phyloP scores from a whole-genome alignment of 1,284 basidiomycete genomes.

The Cerrena zonata region DNA sequence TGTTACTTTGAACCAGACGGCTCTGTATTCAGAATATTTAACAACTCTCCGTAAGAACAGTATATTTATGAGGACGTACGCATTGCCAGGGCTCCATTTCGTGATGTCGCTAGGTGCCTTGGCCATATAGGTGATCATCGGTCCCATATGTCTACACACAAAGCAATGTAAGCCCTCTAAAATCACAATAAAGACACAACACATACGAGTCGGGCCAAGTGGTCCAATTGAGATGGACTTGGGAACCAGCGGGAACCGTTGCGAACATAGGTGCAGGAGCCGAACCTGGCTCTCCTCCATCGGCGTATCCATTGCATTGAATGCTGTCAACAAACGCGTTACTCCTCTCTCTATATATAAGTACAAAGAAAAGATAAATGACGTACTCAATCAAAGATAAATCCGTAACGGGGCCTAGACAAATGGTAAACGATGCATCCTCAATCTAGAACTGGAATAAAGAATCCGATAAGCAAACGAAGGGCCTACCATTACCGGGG shows the following conservation, averaged over 20 bases:
- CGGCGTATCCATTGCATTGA: constrained; percentile 40
- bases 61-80: constrained; percentile 23
- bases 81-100: constrained; percentile 37
- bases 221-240: constrained; percentile 43
- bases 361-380: neutral
- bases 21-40: constrained; percentile 17
- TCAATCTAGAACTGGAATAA: constrained; percentile 23
- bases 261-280: constrained; percentile 40
- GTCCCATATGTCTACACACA: constrained; percentile 24
- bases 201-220: constrained; percentile 43
- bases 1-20: constrained; percentile 47
- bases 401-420: constrained; percentile 21
- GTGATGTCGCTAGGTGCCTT: constrained; percentile 41
- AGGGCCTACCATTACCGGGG: constrained; percentile 37
- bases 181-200: constrained; percentile 5
- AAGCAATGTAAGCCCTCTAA: neutral
- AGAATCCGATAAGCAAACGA: constrained; percentile 6
- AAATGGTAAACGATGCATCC: too few species aligned
- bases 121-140: constrained; percentile 47
- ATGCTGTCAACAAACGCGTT: constrained; percentile 22
- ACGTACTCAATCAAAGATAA: constrained; percentile 27
- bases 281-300: constrained; percentile 31
- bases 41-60: neutral
- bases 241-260: constrained; percentile 39
- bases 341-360: neutral